Base-by-base conservation (phyloP, 1,284 basidiomycete genomes). In the Leccinum huronense region DNA sequence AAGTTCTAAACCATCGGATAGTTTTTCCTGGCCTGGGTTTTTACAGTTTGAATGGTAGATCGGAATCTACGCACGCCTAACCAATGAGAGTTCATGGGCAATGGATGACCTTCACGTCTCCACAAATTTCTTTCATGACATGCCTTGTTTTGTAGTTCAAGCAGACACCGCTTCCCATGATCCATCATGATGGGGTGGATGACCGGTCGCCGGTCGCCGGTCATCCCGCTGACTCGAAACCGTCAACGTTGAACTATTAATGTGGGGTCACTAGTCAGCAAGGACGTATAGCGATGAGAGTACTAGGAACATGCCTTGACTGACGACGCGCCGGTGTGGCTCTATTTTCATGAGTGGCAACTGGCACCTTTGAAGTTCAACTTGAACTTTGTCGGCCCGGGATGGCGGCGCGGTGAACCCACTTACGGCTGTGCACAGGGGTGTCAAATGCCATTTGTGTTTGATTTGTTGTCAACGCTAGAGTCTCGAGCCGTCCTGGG, bases 41-140 rank as follows among this genome's bases (percentile, higher is more conserved):
- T 95, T 97, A 79, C 90, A 94, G 75, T 95, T 98, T n/a, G 93
- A 96, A 73, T 97, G 94, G 75, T 98, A 98, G 79, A 93, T 92
- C 53, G 92, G 73, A 45, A 86, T 81, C 86, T 88, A 57, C 33
- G 58, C n/a, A 42, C 45, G 30, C 19, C 58, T 54, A 62, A 59
- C 34, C 38, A 27, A 60, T 42, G n/a, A 57, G 59, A 7, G 31
- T 23, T 16, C 30, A n/a, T 13, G 31, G 10, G 7, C 13, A 71
- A 73, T 60, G 14, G 16, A 4, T 40, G 16, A 16, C 8, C 42
- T 42, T 14, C 36, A 38, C 13, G 13, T 38, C 5, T 38, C 13
- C 36, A 38, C 13, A 38, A 23, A 23, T 38, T 38, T 38, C 13
- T 38, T 38, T 38, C 36, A 38, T 38, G 13, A 38, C 36, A 38